A percentile compares a stretch with the other conserved stretches of the same genome.
Conservation (phyloP, 108 stramenopile species). For the Fragilaria crotonensis region DNA sequence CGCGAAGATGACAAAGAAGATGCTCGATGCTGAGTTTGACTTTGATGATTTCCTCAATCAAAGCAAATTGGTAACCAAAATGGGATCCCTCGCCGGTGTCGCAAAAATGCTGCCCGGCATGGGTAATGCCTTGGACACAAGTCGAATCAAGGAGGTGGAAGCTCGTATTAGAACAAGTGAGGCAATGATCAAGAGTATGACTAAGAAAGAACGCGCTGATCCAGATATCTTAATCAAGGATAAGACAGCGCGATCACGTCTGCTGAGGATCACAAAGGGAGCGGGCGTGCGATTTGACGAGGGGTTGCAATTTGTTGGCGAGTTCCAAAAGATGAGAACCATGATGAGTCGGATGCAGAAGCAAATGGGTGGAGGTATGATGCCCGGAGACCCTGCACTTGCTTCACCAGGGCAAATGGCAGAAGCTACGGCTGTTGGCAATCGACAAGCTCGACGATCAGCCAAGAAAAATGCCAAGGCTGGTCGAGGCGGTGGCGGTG, state of each 20-base stretch:
- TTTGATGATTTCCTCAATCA: constrained; percentile 93
- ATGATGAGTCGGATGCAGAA: constrained; percentile 95
- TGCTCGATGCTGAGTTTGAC: constrained; percentile 83
- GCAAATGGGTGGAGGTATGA: constrained; percentile 47
- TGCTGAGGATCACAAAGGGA: constrained; percentile 78
- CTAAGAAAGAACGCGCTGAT: constrained; percentile 75
- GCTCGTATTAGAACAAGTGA: constrained; percentile 71
- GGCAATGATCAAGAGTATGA: constrained; percentile 90
- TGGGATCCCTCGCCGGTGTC: constrained; percentile 85
- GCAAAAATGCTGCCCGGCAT: constrained; percentile 96
- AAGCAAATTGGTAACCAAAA: constrained; percentile 71
- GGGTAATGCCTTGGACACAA: constrained; percentile 59
- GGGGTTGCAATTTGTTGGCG: constrained; percentile 73
- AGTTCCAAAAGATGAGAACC: constrained; percentile 93
- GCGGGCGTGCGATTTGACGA: constrained; percentile 66
- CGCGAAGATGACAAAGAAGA: constrained; percentile 73
- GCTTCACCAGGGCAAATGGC: constrained; percentile 15
- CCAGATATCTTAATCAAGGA: constrained; percentile 85
- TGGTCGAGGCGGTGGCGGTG: constrained; percentile 73
- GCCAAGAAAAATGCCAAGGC: constrained; percentile 82
- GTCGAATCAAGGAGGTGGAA: constrained; percentile 65
- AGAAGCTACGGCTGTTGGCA: constrained; percentile 35
- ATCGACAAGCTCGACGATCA: constrained; percentile 67
- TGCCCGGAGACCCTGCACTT: constrained; percentile 39
- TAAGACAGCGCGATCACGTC: constrained; percentile 56